phyloP scores from a whole-genome alignment of 495 filamentous ascomycete species.

The Aspergillus affinis region DNA sequence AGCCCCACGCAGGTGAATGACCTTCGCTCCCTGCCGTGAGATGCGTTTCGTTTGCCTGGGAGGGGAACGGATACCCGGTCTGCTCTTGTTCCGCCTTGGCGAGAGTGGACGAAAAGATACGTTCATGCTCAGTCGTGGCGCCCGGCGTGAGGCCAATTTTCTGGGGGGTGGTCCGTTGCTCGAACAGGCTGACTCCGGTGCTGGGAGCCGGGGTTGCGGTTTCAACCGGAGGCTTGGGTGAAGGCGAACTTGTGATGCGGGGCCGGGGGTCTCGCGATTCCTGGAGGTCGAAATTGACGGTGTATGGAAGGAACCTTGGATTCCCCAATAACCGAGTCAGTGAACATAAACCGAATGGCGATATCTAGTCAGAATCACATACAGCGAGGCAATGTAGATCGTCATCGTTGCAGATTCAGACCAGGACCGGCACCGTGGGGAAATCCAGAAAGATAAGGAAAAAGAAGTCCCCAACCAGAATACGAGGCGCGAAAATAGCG shows the following conservation, averaged over 20 bases:
- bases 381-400: conserved; percentile 83
- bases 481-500: not conserved
- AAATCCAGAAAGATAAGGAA: not conserved
- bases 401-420: conserved; percentile 58
- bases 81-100: conserved; percentile 32
- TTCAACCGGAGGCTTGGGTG: conserved; percentile 33
- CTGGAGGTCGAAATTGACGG: conserved; percentile 67
- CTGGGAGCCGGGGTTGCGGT: conserved; percentile 37
- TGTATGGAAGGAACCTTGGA: conserved; percentile 83
- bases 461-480: conserved; percentile 1
- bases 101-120: conserved; percentile 53
- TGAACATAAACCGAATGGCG: conserved; percentile 15
- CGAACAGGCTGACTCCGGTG: conserved; percentile 40
- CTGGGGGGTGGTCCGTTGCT: conserved; percentile 40
- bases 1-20: conserved; percentile 63
- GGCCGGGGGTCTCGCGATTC: conserved; percentile 28
- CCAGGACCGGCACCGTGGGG: conserved; percentile 9
- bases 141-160: conserved; percentile 50
- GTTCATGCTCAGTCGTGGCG: conserved; percentile 59
- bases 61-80: conserved; percentile 38
- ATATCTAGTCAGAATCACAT: conserved; percentile 35
- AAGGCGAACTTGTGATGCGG: conserved; percentile 24
- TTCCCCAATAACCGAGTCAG: not conserved
- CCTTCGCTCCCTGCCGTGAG: conserved; percentile 42
- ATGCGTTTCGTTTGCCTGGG: conserved; percentile 15